These are phyloP conservation scores for Backusella parvicylindrica DNA, from an alignment of 192 early-diverging fungal species.

Conservation along the genomic window DNA sequence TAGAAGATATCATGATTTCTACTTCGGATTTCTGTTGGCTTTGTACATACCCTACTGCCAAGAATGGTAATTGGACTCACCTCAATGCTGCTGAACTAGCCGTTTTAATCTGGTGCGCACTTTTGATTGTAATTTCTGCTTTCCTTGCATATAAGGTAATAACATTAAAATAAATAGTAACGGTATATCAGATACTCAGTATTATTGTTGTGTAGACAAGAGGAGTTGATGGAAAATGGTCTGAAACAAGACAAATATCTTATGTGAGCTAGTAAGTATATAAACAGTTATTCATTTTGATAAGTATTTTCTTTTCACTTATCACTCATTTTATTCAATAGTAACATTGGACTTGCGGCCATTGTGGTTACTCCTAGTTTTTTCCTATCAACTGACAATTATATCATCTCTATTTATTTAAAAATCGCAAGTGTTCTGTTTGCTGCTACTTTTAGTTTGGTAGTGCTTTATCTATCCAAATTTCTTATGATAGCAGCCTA, in stretches of 20 bases:
- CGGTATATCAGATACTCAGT: neutral
- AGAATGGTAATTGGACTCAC: slow-evolving; percentile 11
- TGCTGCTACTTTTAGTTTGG: slow-evolving; percentile 7
- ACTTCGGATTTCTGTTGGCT: slow-evolving; percentile 1
- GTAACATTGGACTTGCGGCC: slow-evolving; percentile 18
- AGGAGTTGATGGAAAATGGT: slow-evolving; percentile 42
- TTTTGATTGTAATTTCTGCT: slow-evolving; percentile 20
- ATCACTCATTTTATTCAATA: neutral
- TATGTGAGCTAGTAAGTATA: slow-evolving; percentile 48
- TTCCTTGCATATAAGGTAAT: slow-evolving; percentile 41
- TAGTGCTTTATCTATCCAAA: slow-evolving; percentile 18
- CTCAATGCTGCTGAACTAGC: slow-evolving; percentile 27
- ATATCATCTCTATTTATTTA: slow-evolving; percentile 17
- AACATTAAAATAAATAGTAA: slow-evolving; percentile 9
- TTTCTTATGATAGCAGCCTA: neutral
- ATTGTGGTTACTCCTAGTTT: slow-evolving; percentile 4
- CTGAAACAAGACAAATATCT: slow-evolving; percentile 44
- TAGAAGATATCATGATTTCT: neutral
- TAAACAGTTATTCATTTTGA: neutral
- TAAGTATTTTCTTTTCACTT: neutral
- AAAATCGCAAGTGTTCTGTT: slow-evolving; percentile 12
- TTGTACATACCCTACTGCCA: slow-evolving; percentile 22
- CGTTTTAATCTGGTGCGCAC: neutral
- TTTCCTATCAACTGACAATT: slow-evolving; percentile 11
- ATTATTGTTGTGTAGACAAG: slow-evolving; percentile 35